A percentile compares a stretch with the other conserved stretches of the same genome.
phyloP scores from a whole-genome alignment of 805 yeast genomes.

The Yarrowia sp. region DNA sequence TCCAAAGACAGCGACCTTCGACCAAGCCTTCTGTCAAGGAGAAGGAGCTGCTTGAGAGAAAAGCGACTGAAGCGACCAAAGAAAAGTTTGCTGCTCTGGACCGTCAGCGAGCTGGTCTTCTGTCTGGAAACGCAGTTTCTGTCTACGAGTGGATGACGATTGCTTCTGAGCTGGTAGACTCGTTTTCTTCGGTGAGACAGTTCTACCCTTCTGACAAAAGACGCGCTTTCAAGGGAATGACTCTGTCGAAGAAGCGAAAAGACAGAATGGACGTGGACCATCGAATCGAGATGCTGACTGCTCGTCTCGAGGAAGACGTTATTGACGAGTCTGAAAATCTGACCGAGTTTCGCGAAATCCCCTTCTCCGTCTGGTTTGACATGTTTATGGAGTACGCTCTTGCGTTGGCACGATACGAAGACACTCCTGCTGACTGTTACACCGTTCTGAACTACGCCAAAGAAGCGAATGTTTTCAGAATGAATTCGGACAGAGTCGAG shows the following conservation, averaged over 20 bases:
- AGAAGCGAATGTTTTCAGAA: conserved; percentile 74
- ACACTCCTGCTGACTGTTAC: conserved; percentile 56
- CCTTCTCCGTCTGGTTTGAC: conserved; percentile 80
- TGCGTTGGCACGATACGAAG: conserved; percentile 58
- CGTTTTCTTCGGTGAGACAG: conserved; percentile 71
- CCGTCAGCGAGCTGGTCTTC: conserved; percentile 51
- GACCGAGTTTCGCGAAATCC: conserved; percentile 66
- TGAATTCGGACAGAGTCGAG: conserved; percentile 57
- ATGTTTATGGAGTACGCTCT: conserved; percentile 78
- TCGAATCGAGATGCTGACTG: conserved; percentile 35
- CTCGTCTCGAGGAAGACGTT: conserved; percentile 35
- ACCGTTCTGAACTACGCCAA: conserved; percentile 71
- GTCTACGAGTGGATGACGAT: conserved; percentile 76
- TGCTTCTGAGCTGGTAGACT: conserved; percentile 79
- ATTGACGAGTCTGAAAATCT: conserved; percentile 36
- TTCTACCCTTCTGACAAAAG: conserved; percentile 78
- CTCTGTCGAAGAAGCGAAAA: conserved; percentile 54
- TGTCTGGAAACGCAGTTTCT: conserved; percentile 56
- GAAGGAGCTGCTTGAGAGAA: conserved; percentile 53
- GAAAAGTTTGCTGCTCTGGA: conserved; percentile 56
- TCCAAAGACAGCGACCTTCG: conserved; percentile 11
- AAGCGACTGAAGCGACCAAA: conserved; percentile 55
- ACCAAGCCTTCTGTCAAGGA: conserved; percentile 42
- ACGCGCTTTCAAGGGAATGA: conserved; percentile 62
- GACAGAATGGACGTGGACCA: conserved; percentile 60